phyloP scores from a whole-genome alignment of 495 filamentous ascomycete species.

The Chaetomium tenue region DNA sequence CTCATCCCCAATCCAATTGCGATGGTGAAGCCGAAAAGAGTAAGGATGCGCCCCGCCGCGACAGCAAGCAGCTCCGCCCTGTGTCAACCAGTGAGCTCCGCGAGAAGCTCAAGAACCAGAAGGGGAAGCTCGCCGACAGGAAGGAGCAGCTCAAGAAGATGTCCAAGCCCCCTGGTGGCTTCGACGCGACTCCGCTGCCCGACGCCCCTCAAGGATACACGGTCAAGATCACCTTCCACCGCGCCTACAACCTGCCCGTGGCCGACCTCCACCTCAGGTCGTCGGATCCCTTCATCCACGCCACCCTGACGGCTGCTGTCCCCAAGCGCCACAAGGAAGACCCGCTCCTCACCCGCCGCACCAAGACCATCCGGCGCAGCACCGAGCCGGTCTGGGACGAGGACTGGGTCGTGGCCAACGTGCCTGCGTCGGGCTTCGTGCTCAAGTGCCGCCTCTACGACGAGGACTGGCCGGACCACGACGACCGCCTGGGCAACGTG shows the following conservation, averaged over 20 bases:
- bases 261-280: slow-evolving; percentile 74
- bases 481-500: slow-evolving; percentile 83
- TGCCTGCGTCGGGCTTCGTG: slow-evolving; percentile 72
- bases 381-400: slow-evolving; percentile 77
- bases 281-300: slow-evolving; percentile 79
- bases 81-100: slow-evolving; percentile 29
- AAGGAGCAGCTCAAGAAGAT: slow-evolving; percentile 57
- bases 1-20: neutral
- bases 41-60: neutral
- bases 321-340: slow-evolving; percentile 77
- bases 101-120: slow-evolving; percentile 55
- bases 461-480: slow-evolving; percentile 81
- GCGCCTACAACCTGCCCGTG: slow-evolving; percentile 73
- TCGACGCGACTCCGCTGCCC: slow-evolving; percentile 73
- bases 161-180: slow-evolving; percentile 72
- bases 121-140: slow-evolving; percentile 55
- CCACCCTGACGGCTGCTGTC: slow-evolving; percentile 61
- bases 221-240: slow-evolving; percentile 79
- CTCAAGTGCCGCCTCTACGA: slow-evolving; percentile 83
- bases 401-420: slow-evolving; percentile 83
- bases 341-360: slow-evolving; percentile 67
- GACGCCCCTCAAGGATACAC: slow-evolving; percentile 72
- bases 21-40: neutral
- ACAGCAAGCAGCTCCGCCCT: neutral
- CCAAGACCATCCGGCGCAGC: slow-evolving; percentile 66